Percentiles rank a stretch among this genome's conserved stretches.
Conservation (phyloP, 1,139 yeast species). For the Zhuliangozyma blackwelliae region DNA sequence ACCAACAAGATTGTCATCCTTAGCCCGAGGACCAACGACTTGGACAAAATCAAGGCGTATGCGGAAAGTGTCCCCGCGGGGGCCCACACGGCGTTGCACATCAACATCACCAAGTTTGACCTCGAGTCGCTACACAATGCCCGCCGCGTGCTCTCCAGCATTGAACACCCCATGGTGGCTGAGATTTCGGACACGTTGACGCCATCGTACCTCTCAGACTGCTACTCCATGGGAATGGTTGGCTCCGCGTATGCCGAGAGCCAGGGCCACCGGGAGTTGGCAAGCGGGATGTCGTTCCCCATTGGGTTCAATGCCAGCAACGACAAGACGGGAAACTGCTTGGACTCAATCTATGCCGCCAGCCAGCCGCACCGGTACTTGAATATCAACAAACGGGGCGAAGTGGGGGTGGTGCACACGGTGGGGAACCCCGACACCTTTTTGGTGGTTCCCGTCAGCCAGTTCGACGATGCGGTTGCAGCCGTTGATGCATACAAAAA, state of each 20-base stretch:
- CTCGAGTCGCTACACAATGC: too few relatives aligned
- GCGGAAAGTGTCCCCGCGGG: too few relatives aligned
- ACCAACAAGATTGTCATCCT: too few relatives aligned
- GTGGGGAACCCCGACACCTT: slow-evolving; percentile 44
- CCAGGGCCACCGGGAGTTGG: slow-evolving; percentile 44
- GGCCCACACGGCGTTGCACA: too few relatives aligned
- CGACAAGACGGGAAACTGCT: slow-evolving; percentile 28
- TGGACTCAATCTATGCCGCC: slow-evolving; percentile 40
- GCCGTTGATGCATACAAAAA: slow-evolving; percentile 18
- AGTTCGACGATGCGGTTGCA: slow-evolving; percentile 15
- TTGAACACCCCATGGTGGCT: slow-evolving; percentile 33
- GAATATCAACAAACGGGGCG: slow-evolving; percentile 40
- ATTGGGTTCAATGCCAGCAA: slow-evolving; percentile 34
- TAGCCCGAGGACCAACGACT: too few relatives aligned
- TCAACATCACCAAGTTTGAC: too few relatives aligned
- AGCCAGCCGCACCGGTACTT: slow-evolving; percentile 39
- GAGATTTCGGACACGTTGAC: slow-evolving; percentile 41
- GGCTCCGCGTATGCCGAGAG: slow-evolving; percentile 36
- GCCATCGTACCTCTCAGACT: slow-evolving; percentile 45
- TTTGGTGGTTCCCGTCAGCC: slow-evolving; percentile 18
- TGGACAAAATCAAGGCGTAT: too few relatives aligned
- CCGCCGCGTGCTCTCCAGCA: too few relatives aligned
- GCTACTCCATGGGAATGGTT: slow-evolving; percentile 36
- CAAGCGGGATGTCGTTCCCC: slow-evolving; percentile 42
- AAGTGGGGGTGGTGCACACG: slow-evolving; percentile 43